Conservation (phyloP, 352 stramenopile genomes). For the Phytophthora ohioensis region DNA sequence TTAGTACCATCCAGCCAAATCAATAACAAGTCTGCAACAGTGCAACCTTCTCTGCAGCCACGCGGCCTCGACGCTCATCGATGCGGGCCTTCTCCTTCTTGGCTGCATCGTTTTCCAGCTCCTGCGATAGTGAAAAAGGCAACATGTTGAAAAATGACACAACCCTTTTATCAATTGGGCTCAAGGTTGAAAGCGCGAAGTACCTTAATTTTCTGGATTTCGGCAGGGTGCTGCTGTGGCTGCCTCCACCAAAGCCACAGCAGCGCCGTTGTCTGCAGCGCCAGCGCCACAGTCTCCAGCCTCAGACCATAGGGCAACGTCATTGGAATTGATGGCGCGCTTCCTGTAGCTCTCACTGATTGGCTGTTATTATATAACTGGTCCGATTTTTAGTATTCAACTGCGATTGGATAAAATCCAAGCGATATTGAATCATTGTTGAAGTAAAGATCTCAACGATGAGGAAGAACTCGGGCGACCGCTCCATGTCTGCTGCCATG, state of each 20-base stretch:
- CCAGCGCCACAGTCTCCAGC: slow-evolving; percentile 41
- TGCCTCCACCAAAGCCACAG: slow-evolving; percentile 42
- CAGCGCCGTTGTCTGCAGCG: slow-evolving; percentile 41
- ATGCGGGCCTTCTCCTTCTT: slow-evolving; percentile 66
- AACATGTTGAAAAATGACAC: slow-evolving; percentile 12
- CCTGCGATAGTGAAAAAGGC: slow-evolving; percentile 26
- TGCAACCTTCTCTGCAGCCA: slow-evolving; percentile 71
- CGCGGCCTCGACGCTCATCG: slow-evolving; percentile 68
- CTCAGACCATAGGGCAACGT: slow-evolving; percentile 21
- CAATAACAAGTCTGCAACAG: background rate
- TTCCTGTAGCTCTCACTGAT: slow-evolving; percentile 20
- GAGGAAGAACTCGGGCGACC: slow-evolving; percentile 48
- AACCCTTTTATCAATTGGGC: background rate
- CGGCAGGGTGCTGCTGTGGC: background rate
- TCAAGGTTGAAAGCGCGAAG: background rate
- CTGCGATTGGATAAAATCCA: slow-evolving; percentile 28
- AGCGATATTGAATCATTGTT: slow-evolving; percentile 9
- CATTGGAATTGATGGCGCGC: slow-evolving; percentile 34
- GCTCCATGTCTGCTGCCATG: slow-evolving; percentile 53
- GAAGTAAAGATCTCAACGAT: slow-evolving; percentile 35
- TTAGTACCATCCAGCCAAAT: slow-evolving; percentile 10
- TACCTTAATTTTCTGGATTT: slow-evolving; percentile 32
- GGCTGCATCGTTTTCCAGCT: slow-evolving; percentile 45
- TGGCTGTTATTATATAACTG: slow-evolving; percentile 25
- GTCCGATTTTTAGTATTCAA: background rate